phyloP scores from a whole-genome alignment of 768 basidiomycete genomes.

The Agaricus sinodeliciosus region DNA sequence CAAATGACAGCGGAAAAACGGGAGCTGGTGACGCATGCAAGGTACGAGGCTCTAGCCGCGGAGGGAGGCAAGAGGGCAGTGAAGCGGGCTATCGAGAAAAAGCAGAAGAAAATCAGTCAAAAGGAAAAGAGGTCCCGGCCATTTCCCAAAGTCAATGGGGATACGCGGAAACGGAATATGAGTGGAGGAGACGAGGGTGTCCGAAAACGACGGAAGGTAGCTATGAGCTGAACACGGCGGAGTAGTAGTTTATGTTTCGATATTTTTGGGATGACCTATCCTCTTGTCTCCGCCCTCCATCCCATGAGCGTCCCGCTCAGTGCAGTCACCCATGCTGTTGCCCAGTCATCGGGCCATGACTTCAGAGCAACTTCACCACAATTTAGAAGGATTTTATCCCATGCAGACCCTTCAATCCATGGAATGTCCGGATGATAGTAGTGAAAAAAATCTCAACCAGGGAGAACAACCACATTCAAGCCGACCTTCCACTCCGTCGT shows the following conservation, averaged over 20 bases:
- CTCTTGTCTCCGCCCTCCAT: conserved; percentile 1
- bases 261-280: neutral
- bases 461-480: conserved; percentile 34
- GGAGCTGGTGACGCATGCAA: conserved; percentile 62
- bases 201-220: conserved; percentile 11
- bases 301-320: conserved; percentile 5
- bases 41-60: conserved; percentile 72
- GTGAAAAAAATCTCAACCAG: conserved; percentile 20
- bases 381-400: neutral
- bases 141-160: conserved; percentile 27
- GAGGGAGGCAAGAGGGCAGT: conserved; percentile 77
- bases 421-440: conserved; percentile 12
- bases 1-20: conserved; percentile 64
- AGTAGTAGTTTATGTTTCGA: neutral
- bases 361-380: neutral
- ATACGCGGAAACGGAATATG: conserved; percentile 1
- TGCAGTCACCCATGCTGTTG: neutral
- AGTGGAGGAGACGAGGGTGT: conserved; percentile 9
- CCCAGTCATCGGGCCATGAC: conserved; percentile 2
- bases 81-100: conserved; percentile 85
- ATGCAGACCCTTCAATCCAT: conserved; percentile 12
- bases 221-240: no score
- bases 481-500: conserved; percentile 20
- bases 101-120: conserved; percentile 77
- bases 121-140: conserved; percentile 88